phyloP scores from a whole-genome alignment of 2,329 filamentous ascomycete species.

The Fusarium protoensiforme region DNA sequence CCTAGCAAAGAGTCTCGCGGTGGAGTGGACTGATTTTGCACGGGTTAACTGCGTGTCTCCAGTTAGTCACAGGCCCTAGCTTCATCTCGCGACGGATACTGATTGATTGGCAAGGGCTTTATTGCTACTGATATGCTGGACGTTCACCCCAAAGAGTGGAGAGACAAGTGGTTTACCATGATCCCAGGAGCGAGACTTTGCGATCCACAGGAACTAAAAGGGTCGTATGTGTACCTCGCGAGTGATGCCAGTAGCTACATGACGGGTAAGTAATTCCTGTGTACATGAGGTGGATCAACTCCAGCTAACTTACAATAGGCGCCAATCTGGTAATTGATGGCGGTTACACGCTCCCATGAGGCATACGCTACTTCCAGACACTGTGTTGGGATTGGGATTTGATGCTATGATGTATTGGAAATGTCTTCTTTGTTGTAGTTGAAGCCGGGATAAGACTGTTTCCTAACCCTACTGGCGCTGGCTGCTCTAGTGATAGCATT shows the following conservation, averaged over 20 bases:
- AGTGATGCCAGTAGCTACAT: constrained; percentile 55
- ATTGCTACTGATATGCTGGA: constrained; percentile 39
- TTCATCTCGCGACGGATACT: neutral
- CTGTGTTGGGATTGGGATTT: too few relatives aligned
- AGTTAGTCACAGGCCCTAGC: constrained; percentile 25
- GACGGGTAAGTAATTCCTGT: constrained; percentile 44
- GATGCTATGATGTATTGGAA: too few relatives aligned
- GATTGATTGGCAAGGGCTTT: constrained; percentile 19
- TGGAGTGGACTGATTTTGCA: constrained; percentile 56
- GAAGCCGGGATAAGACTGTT: too few relatives aligned
- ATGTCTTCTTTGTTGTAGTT: too few relatives aligned
- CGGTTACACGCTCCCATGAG: neutral
- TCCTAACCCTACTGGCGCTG: neutral
- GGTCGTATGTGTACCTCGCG: constrained; percentile 51
- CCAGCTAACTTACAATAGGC: neutral
- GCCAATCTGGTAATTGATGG: neutral
- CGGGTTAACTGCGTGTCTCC: constrained; percentile 55
- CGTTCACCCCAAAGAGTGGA: constrained; percentile 35
- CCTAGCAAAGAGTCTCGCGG: constrained; percentile 52
- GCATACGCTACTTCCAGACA: neutral
- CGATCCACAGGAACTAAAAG: constrained; percentile 48
- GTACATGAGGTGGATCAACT: neutral
- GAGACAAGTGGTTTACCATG: constrained; percentile 33
- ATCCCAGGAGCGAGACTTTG: constrained; percentile 39
- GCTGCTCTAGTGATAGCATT: neutral